Evolutionary conservation across 2,329 filamentous ascomycete genomes (phyloP).

Genomic region (Verticillium longisporum): DNA sequence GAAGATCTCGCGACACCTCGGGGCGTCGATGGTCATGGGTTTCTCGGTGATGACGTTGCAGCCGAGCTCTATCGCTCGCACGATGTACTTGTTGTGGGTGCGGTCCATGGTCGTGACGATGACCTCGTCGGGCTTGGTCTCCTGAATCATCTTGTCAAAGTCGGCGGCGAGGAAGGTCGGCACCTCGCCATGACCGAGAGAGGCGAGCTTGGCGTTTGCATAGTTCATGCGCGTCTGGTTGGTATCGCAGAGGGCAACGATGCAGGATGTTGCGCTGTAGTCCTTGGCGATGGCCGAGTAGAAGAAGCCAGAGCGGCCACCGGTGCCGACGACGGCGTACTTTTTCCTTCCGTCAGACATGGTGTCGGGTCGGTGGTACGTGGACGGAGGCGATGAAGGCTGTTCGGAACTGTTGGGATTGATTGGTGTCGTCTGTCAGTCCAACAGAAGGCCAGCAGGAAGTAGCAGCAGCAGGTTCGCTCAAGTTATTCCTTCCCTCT

Average conservation of each 20-base stretch:
- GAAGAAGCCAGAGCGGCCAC: constrained; percentile 53
- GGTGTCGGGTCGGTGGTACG: not conserved
- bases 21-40: constrained; percentile 44
- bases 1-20: constrained; percentile 47
- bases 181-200: constrained; percentile 38
- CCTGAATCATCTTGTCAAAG: constrained; percentile 52
- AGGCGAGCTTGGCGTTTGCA: constrained; percentile 41
- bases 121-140: constrained; percentile 51
- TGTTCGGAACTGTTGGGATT: too few relatives aligned
- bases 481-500: not conserved
- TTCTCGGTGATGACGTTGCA: constrained; percentile 44
- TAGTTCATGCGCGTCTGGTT: constrained; percentile 54
- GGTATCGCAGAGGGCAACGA: constrained; percentile 53
- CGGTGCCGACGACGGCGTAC: constrained; percentile 53
- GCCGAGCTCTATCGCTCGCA: constrained; percentile 45
- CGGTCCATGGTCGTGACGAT: constrained; percentile 59
- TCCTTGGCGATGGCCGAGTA: constrained; percentile 50
- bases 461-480: not conserved
- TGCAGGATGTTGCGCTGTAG: constrained; percentile 39
- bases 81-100: constrained; percentile 54
- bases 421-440: not conserved
- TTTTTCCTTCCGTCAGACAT: constrained; percentile 1
- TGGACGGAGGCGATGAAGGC: not conserved
- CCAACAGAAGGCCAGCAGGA: not conserved
- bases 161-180: constrained; percentile 46